Evolutionary conservation across 306 rosid genomes (phyloP).

Genomic region (Erythrophleum fordii): DNA sequence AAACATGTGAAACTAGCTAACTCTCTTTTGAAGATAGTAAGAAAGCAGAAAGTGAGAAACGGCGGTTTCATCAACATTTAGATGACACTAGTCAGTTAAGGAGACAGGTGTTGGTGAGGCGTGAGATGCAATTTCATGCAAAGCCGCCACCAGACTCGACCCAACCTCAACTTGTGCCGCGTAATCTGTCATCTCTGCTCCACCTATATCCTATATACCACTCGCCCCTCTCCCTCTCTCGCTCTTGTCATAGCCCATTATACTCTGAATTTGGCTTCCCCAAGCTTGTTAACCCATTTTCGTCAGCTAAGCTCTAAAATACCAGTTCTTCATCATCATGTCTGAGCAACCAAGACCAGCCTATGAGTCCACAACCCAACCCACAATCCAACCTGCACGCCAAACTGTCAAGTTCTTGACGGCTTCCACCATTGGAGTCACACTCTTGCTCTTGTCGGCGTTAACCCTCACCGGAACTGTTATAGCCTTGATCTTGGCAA

Average conservation of each 20-base stretch:
- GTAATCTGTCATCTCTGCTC: conserved; percentile 28
- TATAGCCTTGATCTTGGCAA: conserved; percentile 55
- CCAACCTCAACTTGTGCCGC: conserved; percentile 41
- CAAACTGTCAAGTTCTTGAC: conserved; percentile 57
- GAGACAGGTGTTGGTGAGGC: conserved; percentile 43
- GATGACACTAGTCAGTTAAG: conserved; percentile 36
- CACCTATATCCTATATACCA: conserved; percentile 35
- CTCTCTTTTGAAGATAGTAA: background rate
- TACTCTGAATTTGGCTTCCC: background rate
- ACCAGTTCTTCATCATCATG: background rate
- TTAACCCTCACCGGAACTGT: conserved; percentile 61
- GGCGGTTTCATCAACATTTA: background rate
- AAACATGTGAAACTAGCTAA: background rate
- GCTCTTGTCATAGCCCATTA: background rate
- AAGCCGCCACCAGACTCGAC: conserved; percentile 46
- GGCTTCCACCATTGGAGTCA: conserved; percentile 54
- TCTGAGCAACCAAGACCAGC: background rate
- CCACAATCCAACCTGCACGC: conserved; percentile 44
- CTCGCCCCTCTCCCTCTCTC: conserved; percentile 19
- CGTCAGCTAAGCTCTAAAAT: background rate
- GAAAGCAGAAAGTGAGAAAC: background rate
- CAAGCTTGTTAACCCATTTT: background rate
- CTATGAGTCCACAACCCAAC: conserved; percentile 24
- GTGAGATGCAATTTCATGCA: conserved; percentile 46
- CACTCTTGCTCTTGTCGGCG: conserved; percentile 57